These are phyloP conservation scores for Gnomoniopsis sp. DNA, from an alignment of 2,329 filamentous ascomycete genomes.

Conservation along the genomic window DNA sequence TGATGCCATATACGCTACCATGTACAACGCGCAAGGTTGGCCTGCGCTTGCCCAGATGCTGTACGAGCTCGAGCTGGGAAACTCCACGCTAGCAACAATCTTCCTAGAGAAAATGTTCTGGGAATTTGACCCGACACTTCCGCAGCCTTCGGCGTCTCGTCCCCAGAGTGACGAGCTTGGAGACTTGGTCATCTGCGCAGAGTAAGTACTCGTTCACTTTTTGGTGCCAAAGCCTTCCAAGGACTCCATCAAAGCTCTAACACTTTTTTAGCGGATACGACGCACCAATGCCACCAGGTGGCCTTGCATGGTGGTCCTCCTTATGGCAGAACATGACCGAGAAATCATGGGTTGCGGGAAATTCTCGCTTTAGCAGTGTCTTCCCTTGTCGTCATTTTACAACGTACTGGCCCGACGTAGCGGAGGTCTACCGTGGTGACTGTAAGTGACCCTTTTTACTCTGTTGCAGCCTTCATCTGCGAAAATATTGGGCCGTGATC, in stretches of 20 bases:
- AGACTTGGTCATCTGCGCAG: conserved; percentile 41
- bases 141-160: conserved; percentile 25
- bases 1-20: conserved; percentile 33
- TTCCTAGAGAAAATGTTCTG: conserved; percentile 36
- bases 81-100: conserved; percentile 37
- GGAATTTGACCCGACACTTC: conserved; percentile 38
- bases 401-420: conserved; percentile 41
- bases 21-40: conserved; percentile 44
- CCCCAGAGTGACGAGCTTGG: conserved; percentile 37
- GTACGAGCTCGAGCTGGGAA: conserved; percentile 41
- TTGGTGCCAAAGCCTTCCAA: background rate
- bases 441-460: background rate
- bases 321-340: conserved; percentile 47
- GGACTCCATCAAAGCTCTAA: background rate
- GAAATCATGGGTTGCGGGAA: conserved; percentile 43
- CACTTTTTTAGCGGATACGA: background rate
- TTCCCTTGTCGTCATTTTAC: conserved; percentile 45
- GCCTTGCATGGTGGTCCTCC: conserved; percentile 36
- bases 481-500: background rate
- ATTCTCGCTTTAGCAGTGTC: conserved; percentile 40
- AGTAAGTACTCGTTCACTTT: conserved; percentile 21
- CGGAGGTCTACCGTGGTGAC: conserved; percentile 44
- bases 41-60: conserved; percentile 38
- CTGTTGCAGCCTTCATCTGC: background rate
- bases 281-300: background rate